These are phyloP conservation scores for Ilyonectria robusta DNA, from an alignment of 2,329 filamentous ascomycete species.

Conservation along the genomic window DNA sequence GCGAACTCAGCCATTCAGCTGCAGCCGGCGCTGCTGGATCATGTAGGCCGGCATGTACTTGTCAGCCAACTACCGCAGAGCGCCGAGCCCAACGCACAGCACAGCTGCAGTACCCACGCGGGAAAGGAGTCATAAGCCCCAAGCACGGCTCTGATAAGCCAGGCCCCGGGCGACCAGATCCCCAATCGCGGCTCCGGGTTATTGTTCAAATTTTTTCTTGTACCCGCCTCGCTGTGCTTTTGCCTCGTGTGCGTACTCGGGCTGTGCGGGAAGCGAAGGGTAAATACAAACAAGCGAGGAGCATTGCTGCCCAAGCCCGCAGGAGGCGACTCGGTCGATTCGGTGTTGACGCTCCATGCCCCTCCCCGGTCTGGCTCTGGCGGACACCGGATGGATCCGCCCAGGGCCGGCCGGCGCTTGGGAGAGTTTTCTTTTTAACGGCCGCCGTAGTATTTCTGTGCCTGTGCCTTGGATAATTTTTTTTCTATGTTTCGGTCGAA, in stretches of 20 bases:
- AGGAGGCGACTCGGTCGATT: conserved; percentile 12
- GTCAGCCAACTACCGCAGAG: conserved; percentile 15
- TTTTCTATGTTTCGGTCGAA: neutral
- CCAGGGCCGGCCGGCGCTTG: conserved; percentile 17
- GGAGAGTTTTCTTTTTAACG: conserved; percentile 19
- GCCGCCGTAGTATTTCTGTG: conserved; percentile 7
- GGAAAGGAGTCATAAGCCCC: conserved; percentile 25
- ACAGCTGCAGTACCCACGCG: conserved; percentile 27
- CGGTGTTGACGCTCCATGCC: conserved; percentile 30
- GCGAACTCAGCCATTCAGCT: conserved; percentile 22
- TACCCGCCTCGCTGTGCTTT: neutral
- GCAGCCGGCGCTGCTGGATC: conserved; percentile 11
- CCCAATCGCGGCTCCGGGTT: conserved; percentile 7
- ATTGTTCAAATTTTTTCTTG: neutral
- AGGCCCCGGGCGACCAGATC: conserved; percentile 6
- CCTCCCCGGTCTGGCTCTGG: conserved; percentile 26
- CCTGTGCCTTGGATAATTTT: neutral
- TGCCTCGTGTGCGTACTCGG: conserved; percentile 1
- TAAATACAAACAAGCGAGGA: conserved; percentile 17
- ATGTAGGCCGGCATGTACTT: conserved; percentile 23
- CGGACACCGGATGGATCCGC: conserved; percentile 18
- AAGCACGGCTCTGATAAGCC: conserved; percentile 11
- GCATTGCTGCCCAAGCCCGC: conserved; percentile 31
- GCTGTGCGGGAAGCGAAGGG: conserved; percentile 17
- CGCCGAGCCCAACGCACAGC: conserved; percentile 26